Evolutionary conservation across 2,329 filamentous ascomycete genomes (phyloP).

Genomic region (Corinectria fuckeliana): DNA sequence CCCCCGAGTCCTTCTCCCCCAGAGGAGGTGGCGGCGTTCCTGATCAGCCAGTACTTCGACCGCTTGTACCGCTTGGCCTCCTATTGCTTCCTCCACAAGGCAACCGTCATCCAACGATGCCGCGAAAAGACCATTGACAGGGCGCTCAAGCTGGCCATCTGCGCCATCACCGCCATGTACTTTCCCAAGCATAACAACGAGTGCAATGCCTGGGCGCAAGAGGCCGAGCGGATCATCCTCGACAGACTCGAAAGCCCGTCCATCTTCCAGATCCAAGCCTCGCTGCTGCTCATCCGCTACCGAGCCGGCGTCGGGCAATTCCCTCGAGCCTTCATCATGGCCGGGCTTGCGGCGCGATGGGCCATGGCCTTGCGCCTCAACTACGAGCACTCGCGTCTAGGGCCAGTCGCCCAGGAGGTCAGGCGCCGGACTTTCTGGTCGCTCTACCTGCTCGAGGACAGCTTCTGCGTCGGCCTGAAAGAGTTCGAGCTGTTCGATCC

Average conservation of each 20-base stretch:
- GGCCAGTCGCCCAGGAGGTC: slow-evolving; percentile 35
- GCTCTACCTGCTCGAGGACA: slow-evolving; percentile 35
- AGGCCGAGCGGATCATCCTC: slow-evolving; percentile 34
- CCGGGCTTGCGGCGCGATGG: slow-evolving; percentile 35
- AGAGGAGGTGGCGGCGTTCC: slow-evolving; percentile 25
- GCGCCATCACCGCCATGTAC: slow-evolving; percentile 34
- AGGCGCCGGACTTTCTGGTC: slow-evolving; percentile 37
- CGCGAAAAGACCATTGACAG: slow-evolving; percentile 35
- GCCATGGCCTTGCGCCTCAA: slow-evolving; percentile 38
- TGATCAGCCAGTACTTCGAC: slow-evolving; percentile 34
- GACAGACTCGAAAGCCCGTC: slow-evolving; percentile 35
- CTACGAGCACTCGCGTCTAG: slow-evolving; percentile 35
- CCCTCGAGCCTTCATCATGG: slow-evolving; percentile 38
- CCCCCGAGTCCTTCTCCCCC: slow-evolving; percentile 5
- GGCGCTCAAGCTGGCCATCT: slow-evolving; percentile 33
- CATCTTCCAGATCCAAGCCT: slow-evolving; percentile 39
- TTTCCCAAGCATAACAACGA: slow-evolving; percentile 26
- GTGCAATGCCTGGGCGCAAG: slow-evolving; percentile 30
- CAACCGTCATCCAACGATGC: slow-evolving; percentile 36
- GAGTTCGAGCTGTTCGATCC: slow-evolving; percentile 38
- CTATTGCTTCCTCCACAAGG: slow-evolving; percentile 35
- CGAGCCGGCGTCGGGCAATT: slow-evolving; percentile 36
- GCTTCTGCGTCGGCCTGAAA: slow-evolving; percentile 37
- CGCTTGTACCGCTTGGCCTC: slow-evolving; percentile 33
- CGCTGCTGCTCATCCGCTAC: slow-evolving; percentile 35